Percentiles rank a stretch among this genome's conserved stretches.
phyloP scores from a whole-genome alignment of 1,284 basidiomycete species.

The Hypsizygus ulmarius region DNA sequence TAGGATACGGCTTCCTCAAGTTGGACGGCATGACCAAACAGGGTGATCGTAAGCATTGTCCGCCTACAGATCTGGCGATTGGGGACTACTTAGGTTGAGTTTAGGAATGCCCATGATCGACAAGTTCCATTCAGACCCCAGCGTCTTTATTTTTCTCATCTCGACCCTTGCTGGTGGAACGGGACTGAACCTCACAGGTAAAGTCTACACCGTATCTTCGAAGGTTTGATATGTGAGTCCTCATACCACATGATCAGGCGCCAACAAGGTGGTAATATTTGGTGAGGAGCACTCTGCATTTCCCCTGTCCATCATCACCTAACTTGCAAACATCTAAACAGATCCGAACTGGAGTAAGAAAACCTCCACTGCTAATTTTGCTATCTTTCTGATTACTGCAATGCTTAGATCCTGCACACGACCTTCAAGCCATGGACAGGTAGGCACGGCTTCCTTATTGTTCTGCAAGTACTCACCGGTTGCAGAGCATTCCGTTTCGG shows the following conservation, averaged over 20 bases:
- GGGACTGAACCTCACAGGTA: constrained; percentile 67
- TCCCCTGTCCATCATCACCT: neutral
- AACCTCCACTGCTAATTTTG: neutral
- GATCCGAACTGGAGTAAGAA: constrained; percentile 87
- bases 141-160: constrained; percentile 76
- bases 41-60: constrained; percentile 53
- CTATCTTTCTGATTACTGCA: neutral
- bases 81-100: neutral
- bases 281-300: constrained; percentile 41
- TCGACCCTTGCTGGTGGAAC: constrained; percentile 78
- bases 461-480: neutral
- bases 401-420: constrained; percentile 74
- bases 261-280: constrained; percentile 86
- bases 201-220: neutral
- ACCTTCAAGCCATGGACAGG: constrained; percentile 86
- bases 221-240: neutral
- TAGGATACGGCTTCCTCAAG: constrained; percentile 64
- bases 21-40: constrained; percentile 73
- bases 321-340: constrained; percentile 25
- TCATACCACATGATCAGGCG: constrained; percentile 33
- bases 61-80: neutral
- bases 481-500: constrained; percentile 79
- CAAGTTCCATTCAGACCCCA: constrained; percentile 71
- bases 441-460: constrained; percentile 15
- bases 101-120: constrained; percentile 82